These are phyloP conservation scores for Coniosporium uncinatum DNA, from an alignment of 2,329 filamentous ascomycete genomes.

Conservation along the genomic window DNA sequence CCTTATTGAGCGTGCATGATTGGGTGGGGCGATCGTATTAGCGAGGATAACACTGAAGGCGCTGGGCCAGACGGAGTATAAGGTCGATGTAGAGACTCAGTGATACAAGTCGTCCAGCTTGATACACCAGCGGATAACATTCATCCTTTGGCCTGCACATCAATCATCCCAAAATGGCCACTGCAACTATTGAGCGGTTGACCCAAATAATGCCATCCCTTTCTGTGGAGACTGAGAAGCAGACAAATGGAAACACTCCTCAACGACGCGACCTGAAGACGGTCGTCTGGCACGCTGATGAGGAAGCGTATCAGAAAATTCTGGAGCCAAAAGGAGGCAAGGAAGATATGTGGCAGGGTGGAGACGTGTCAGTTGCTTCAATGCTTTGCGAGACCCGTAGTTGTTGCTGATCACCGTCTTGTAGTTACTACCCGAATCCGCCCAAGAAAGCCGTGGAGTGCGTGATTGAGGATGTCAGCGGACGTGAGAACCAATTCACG, in stretches of 20 bases:
- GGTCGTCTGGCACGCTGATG: slow-evolving; percentile 2
- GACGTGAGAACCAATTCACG: slow-evolving; percentile 6
- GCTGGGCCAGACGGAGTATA: too few species aligned
- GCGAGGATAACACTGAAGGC: too few species aligned
- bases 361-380: slow-evolving; percentile 3
- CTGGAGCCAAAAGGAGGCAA: slow-evolving; percentile 4
- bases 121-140: too few species aligned
- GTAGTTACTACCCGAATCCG: slow-evolving; percentile 6
- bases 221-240: too few species aligned
- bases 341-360: slow-evolving; percentile 7
- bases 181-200: too few species aligned
- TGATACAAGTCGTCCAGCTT: too few species aligned
- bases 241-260: not conserved
- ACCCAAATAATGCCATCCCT: too few species aligned
- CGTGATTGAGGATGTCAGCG: slow-evolving; percentile 4
- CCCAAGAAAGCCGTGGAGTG: slow-evolving; percentile 3
- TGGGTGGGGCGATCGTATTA: too few species aligned
- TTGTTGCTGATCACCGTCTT: not conserved
- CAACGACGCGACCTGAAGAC: slow-evolving; percentile 4
- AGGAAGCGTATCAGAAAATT: slow-evolving; percentile 3
- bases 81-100: too few species aligned
- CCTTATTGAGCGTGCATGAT: too few species aligned
- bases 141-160: too few species aligned
- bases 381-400: not conserved
- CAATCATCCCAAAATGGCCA: too few species aligned